phyloP scores from a whole-genome alignment of 2,329 filamentous ascomycete species.

The Teratosphaeriaceae sp. region DNA sequence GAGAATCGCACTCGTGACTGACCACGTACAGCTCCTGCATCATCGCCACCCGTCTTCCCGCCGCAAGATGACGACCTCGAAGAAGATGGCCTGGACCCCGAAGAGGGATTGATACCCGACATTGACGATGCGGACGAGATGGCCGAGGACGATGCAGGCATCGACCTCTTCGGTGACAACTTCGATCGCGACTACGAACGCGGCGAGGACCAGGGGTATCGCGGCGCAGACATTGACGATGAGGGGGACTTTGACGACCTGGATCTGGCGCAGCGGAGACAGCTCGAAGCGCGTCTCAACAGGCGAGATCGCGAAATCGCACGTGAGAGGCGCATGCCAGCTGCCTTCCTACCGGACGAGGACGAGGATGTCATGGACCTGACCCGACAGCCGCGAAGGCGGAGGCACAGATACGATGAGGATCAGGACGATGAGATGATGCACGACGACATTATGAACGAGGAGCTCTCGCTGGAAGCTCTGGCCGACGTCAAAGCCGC shows the following conservation, averaged over 20 bases:
- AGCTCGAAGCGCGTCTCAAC: slow-evolving; percentile 66
- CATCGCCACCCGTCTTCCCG: slow-evolving; percentile 59
- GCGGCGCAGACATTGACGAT: slow-evolving; percentile 67
- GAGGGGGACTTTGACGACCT: slow-evolving; percentile 68
- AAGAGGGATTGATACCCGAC: slow-evolving; percentile 58
- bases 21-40: slow-evolving; percentile 42
- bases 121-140: slow-evolving; percentile 63
- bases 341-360: slow-evolving; percentile 70
- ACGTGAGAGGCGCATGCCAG: slow-evolving; percentile 59
- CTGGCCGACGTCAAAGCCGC: slow-evolving; percentile 89
- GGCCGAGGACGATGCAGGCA: slow-evolving; percentile 63
- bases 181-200: slow-evolving; percentile 57
- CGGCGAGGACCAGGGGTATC: slow-evolving; percentile 54
- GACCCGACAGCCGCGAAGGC: slow-evolving; percentile 74
- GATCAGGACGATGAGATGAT: slow-evolving; percentile 84
- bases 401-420: slow-evolving; percentile 88
- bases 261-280: slow-evolving; percentile 58
- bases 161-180: slow-evolving; percentile 64
- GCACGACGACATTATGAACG: slow-evolving; percentile 89
- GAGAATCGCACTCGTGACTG: not conserved
- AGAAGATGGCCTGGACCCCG: slow-evolving; percentile 65
- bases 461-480: slow-evolving; percentile 86
- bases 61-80: slow-evolving; percentile 58
- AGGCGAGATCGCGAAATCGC: slow-evolving; percentile 67
- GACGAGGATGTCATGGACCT: slow-evolving; percentile 76